phyloP scores from a whole-genome alignment of 2,329 filamentous ascomycete genomes.

The Paraphoma sp. region DNA sequence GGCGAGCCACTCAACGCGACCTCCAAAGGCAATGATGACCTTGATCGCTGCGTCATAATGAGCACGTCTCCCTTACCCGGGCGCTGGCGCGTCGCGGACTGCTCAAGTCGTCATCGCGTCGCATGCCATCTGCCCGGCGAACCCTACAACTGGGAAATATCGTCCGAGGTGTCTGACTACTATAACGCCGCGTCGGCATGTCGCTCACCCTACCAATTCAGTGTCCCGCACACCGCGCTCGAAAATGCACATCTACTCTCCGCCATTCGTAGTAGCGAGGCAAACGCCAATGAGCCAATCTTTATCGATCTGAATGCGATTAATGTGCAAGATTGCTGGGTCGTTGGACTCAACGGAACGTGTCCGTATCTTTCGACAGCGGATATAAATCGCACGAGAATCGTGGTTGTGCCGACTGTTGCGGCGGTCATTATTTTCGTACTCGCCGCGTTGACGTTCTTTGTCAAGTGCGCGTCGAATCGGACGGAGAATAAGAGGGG shows the following conservation, averaged over 20 bases:
- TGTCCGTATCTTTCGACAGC: conserved; percentile 64
- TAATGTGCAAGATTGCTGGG: conserved; percentile 65
- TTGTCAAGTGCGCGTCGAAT: conserved; percentile 70
- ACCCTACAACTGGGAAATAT: conserved; percentile 67
- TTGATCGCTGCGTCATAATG: conserved; percentile 63
- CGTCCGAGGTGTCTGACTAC: conserved; percentile 52
- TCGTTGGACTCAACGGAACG: conserved; percentile 59
- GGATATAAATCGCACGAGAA: conserved; percentile 52
- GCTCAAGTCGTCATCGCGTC: conserved; percentile 57
- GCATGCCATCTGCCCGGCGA: conserved; percentile 62
- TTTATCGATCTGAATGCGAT: conserved; percentile 70
- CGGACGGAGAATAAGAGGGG: conserved; percentile 59
- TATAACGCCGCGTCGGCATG: conserved; percentile 55
- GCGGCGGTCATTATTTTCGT: conserved; percentile 69
- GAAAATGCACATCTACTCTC: conserved; percentile 66
- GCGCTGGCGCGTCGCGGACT: conserved; percentile 66
- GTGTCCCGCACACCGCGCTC: conserved; percentile 65
- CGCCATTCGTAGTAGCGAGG: conserved; percentile 21
- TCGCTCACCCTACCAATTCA: conserved; percentile 57
- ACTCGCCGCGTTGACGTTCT: conserved; percentile 65
- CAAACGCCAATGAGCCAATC: conserved; percentile 37
- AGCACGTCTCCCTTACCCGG: conserved; percentile 54
- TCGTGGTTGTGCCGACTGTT: conserved; percentile 67
- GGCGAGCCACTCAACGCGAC: conserved; percentile 61
- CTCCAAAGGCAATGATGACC: conserved; percentile 26